phyloP scores from a whole-genome alignment of 31 red algal species.

The Odonthalia washingtoniensis region DNA sequence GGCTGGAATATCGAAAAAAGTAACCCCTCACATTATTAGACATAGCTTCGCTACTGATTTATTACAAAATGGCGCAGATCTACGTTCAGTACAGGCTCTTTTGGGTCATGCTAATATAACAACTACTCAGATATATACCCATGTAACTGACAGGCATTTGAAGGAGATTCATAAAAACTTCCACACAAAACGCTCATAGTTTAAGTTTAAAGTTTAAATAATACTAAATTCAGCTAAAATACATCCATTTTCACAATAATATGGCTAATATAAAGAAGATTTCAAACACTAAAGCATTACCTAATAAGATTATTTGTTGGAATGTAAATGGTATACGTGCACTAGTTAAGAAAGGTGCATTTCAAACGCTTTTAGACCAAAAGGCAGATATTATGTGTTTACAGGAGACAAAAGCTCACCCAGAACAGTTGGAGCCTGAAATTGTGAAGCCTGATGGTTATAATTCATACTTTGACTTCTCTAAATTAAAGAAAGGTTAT shows the following conservation, averaged over 20 bases:
- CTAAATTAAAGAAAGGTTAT: too few species aligned
- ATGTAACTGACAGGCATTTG: constrained; percentile 1
- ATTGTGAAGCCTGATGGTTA: too few species aligned
- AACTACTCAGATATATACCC: constrained; percentile 12
- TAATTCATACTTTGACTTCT: too few species aligned
- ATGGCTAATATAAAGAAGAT: too few species aligned
- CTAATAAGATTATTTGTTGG: constrained; percentile 51
- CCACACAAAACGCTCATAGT: neutral
- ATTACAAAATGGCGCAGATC: constrained; percentile 22
- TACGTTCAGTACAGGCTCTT: neutral
- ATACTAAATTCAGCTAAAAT: too few species aligned
- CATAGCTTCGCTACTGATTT: constrained; percentile 13
- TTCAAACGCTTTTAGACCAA: too few species aligned
- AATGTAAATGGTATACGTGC: constrained; percentile 54
- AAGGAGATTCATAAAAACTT: constrained; percentile 6
- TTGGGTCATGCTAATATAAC: constrained; percentile 13
- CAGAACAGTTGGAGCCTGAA: constrained; percentile 21
- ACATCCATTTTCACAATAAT: too few species aligned
- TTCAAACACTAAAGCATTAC: too few species aligned
- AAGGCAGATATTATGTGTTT: constrained; percentile 52
- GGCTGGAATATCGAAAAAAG: neutral
- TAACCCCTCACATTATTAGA: constrained; percentile 12
- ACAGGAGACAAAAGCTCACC: constrained; percentile 51
- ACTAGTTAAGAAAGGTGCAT: constrained; percentile 22
- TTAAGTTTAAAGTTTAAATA: too few species aligned